Percentiles rank a stretch among this genome's conserved stretches.
These are phyloP conservation scores for Bidens hawaiensis DNA, from an alignment of 140 eudicot genomes.

Conservation along the genomic window DNA sequence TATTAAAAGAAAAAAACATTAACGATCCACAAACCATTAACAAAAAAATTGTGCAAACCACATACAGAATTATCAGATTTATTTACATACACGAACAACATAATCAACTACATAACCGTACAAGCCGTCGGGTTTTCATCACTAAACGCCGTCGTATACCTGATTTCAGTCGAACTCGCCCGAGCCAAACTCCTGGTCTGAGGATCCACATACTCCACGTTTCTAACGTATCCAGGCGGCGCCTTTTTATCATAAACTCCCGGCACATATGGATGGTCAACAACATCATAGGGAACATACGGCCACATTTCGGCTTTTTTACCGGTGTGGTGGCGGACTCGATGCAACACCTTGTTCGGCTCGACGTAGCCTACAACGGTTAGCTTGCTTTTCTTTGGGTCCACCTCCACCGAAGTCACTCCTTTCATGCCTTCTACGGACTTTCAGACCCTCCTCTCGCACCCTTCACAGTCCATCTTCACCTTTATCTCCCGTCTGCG, in stretches of 20 bases:
- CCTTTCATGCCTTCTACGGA: slow-evolving; percentile 74
- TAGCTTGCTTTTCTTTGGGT: slow-evolving; percentile 53
- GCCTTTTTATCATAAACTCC: slow-evolving; percentile 71
- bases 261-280: slow-evolving; percentile 58
- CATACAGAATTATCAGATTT: neutral
- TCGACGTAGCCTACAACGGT: slow-evolving; percentile 59
- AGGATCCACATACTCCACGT: slow-evolving; percentile 26
- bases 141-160: slow-evolving; percentile 59
- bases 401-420: slow-evolving; percentile 46
- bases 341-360: slow-evolving; percentile 52
- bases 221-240: slow-evolving; percentile 58
- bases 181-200: slow-evolving; percentile 27
- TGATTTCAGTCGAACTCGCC: slow-evolving; percentile 49
- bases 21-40: neutral
- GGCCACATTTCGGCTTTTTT: slow-evolving; percentile 69
- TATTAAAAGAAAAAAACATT: neutral
- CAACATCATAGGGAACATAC: slow-evolving; percentile 56
- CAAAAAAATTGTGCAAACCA: neutral
- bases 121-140: slow-evolving; percentile 68
- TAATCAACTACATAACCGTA: slow-evolving; percentile 33
- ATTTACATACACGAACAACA: neutral
- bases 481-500: slow-evolving; percentile 60
- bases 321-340: slow-evolving; percentile 59
- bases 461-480: slow-evolving; percentile 75
- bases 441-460: slow-evolving; percentile 61